phyloP scores from a whole-genome alignment of 148 eudicot species.

The Vaccinium macrocarpon region DNA sequence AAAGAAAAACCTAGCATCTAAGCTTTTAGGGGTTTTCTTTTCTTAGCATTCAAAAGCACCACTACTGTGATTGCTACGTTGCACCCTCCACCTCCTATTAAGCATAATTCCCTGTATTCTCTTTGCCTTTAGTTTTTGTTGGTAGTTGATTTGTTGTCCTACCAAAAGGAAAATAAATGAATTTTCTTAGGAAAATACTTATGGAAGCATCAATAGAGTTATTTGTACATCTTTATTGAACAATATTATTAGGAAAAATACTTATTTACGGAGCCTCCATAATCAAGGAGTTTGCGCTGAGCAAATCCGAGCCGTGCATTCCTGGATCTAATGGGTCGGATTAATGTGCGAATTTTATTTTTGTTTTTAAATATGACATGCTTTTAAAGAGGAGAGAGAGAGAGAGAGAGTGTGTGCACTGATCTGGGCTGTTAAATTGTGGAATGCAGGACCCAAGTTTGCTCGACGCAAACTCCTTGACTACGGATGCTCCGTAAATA shows the following conservation, averaged over 20 bases:
- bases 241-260: not conserved
- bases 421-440: too few relatives aligned
- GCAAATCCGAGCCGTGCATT: too few relatives aligned
- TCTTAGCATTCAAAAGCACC: not conserved
- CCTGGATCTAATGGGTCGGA: too few relatives aligned
- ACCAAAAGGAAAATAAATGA: not conserved
- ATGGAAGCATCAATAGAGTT: not conserved
- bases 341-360: too few relatives aligned
- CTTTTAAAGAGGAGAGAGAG: too few relatives aligned
- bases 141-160: not conserved
- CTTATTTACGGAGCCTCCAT: too few relatives aligned
- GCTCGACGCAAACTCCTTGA: too few relatives aligned
- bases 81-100: not conserved
- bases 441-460: too few relatives aligned
- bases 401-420: too few relatives aligned
- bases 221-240: not conserved
- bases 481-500: too few relatives aligned
- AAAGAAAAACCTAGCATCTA: not conserved
- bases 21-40: not conserved
- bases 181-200: not conserved
- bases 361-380: too few relatives aligned
- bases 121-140: not conserved
- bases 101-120: not conserved
- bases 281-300: too few relatives aligned
- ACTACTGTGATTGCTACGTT: not conserved